Conservation (phyloP, 257 asterid genomes). For the Gentiana straminea region DNA sequence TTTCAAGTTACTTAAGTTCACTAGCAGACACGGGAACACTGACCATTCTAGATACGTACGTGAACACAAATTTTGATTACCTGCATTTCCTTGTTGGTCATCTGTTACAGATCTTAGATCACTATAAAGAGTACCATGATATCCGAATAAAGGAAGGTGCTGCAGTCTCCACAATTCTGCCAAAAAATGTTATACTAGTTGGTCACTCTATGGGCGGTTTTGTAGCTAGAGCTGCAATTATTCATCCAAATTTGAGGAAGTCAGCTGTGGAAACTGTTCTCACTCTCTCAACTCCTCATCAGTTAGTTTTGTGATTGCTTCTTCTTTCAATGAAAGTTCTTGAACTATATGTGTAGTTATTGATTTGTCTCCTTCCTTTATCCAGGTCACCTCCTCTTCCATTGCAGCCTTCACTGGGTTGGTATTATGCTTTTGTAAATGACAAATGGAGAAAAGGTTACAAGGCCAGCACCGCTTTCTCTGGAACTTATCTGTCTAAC, state of each 20-base stretch:
- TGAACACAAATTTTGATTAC: neutral
- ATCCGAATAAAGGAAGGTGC: conserved; percentile 64
- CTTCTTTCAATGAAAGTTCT: conserved; percentile 10
- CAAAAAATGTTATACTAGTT: conserved; percentile 84
- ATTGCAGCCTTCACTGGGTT: conserved; percentile 92
- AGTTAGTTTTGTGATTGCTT: conserved; percentile 35
- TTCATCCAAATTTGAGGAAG: conserved; percentile 84
- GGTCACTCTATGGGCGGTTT: conserved; percentile 99
- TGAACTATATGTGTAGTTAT: conserved; percentile 10
- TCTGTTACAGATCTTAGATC: conserved; percentile 64
- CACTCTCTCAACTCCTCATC: conserved; percentile 96
- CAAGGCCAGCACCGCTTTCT: conserved; percentile 47
- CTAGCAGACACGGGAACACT: too few species aligned
- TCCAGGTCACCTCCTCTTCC: conserved; percentile 87
- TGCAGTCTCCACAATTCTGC: conserved; percentile 44
- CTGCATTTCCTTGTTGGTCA: conserved; percentile 2
- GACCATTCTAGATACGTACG: too few species aligned
- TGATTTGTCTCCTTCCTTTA: conserved; percentile 12
- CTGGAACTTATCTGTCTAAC: conserved; percentile 44
- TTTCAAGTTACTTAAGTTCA: too few species aligned
- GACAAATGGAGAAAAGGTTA: conserved; percentile 86
- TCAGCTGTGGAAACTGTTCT: conserved; percentile 81
- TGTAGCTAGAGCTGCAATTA: conserved; percentile 92
- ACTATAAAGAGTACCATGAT: conserved; percentile 56
- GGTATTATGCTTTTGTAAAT: conserved; percentile 66